phyloP scores from a whole-genome alignment of 116 monocot species.

The Dioscorea cayenensis region DNA sequence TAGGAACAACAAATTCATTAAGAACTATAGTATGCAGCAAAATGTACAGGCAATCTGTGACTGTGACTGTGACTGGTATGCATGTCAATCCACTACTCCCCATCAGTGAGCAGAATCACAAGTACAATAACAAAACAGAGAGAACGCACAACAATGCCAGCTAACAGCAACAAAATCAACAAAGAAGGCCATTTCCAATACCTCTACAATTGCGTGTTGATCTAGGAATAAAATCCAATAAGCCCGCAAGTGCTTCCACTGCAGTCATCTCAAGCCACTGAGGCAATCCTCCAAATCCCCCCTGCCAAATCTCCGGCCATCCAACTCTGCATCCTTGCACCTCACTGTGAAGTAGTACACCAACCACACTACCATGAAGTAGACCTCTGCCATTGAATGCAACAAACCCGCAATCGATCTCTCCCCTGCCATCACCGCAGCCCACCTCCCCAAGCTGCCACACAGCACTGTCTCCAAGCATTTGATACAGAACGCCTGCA shows the following conservation, averaged over 20 bases:
- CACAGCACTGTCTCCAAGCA: conserved; percentile 48
- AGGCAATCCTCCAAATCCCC: conserved; percentile 50
- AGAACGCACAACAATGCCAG: neutral
- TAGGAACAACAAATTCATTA: too few relatives aligned
- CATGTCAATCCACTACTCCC: neutral
- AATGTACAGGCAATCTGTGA: neutral
- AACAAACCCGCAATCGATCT: conserved; percentile 24
- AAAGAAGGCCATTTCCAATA: neutral
- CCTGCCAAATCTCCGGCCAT: conserved; percentile 40
- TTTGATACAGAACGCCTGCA: conserved; percentile 34
- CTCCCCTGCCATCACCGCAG: conserved; percentile 29
- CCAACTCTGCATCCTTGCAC: conserved; percentile 34
- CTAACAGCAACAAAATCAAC: too few relatives aligned
- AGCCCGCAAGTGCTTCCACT: neutral
- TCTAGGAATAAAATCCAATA: neutral
- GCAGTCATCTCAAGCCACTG: conserved; percentile 26
- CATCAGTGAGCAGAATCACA: neutral
- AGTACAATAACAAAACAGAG: neutral
- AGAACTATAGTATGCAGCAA: too few relatives aligned
- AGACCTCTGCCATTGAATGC: conserved; percentile 52
- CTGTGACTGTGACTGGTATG: neutral
- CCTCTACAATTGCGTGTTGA: neutral
- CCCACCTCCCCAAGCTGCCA: conserved; percentile 34
- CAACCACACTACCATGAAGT: conserved; percentile 76
- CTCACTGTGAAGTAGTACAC: conserved; percentile 42